Base-by-base conservation (phyloP, 169 alveolate genomes). In the Plasmodium yoelii region DNA sequence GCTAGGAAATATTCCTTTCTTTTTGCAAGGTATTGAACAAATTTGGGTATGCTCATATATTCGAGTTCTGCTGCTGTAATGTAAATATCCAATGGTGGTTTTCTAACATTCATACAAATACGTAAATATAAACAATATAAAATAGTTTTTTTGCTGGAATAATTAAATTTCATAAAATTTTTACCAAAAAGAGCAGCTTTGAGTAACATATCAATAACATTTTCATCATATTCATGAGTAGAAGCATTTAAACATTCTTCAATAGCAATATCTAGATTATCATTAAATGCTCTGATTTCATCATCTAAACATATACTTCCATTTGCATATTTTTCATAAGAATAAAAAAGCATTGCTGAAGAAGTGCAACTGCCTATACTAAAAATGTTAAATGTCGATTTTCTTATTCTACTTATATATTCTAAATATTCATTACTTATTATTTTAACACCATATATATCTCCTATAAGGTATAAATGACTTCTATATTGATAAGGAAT, bases 261-360 rank as follows among this genome's bases (percentile, higher is more conserved):
- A 24, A 92, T 87, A 10, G 97, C 97, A 15, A 84, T 93, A 24
- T 74, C 69, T 2, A 95, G 57, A n/a, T 94, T 93, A 6, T 92
- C 88, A 19, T 93, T 87, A 70, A 95, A 93, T 39, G 96, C 87
- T 59, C 96, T 60, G 6, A 95, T 89, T 26, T 95, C 82, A 84
- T 95, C 96, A 61, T 93, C 94, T 10, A 96, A 90, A 26, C 94
- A 92, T 39, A 88, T 95, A 67, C 94, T 96, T 46, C 95, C 96
- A 42, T 86, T 72, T 28, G 64, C 73, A 87, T 90, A 93, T 72
- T 89, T 92, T 64, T 94, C 97, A 77, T 87, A 89, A 1, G 97
- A 91, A 46, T 92, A 91, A 74, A 88, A 84, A 49, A 95, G 94
- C 94, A 93, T 93, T 22, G 96, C 96, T 2, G 97, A 88, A 26